Conservation (phyloP, 148 eudicot species). For the Spergularia bocconei region DNA sequence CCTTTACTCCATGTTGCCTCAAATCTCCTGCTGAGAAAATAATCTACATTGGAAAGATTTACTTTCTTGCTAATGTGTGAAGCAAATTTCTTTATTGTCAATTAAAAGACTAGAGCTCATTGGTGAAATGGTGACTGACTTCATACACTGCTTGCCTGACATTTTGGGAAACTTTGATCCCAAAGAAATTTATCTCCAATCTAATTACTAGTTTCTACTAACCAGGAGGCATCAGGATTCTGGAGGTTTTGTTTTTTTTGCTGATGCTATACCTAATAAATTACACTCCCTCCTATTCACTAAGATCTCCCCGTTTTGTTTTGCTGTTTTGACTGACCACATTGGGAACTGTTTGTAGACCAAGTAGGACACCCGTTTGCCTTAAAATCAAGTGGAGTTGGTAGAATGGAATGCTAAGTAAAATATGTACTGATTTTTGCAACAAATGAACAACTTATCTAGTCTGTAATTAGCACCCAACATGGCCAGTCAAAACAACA, state of each 20-base stretch:
- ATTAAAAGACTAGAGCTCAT: neutral
- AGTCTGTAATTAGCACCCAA: too few relatives aligned
- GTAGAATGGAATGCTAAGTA: too few relatives aligned
- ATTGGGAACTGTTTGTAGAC: too few relatives aligned
- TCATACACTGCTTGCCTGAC: neutral
- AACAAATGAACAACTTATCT: too few relatives aligned
- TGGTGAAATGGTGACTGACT: neutral
- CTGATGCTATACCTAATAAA: neutral
- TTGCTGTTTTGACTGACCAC: too few relatives aligned
- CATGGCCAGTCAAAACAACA: too few relatives aligned
- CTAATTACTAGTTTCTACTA: neutral
- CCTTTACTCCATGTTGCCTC: neutral
- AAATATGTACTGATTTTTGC: too few relatives aligned
- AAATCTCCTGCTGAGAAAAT: neutral
- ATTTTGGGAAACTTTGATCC: neutral
- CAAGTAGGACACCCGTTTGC: too few relatives aligned
- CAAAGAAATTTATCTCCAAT: neutral
- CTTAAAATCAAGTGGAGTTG: too few relatives aligned
- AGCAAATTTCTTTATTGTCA: neutral
- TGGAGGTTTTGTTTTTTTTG: neutral
- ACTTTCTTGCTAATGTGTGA: neutral
- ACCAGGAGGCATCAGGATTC: neutral
- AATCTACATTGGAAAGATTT: neutral
- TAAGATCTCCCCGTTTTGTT: too few relatives aligned
- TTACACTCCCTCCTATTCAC: too few relatives aligned